Base-by-base conservation (phyloP, 2,329 filamentous ascomycete genomes). In the Fusarium subglutinans region DNA sequence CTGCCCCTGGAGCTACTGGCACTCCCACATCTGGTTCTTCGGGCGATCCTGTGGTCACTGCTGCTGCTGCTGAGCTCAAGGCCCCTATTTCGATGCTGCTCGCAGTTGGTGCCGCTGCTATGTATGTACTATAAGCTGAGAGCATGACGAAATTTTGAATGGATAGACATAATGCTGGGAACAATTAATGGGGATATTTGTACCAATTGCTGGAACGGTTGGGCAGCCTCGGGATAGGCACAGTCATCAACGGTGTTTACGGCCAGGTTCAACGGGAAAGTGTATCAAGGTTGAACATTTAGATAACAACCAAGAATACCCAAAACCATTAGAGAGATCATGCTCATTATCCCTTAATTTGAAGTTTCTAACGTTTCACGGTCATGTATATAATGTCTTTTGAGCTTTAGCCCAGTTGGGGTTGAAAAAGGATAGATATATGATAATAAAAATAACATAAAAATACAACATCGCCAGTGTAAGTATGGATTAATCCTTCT, bases 21-120 rank as follows among this genome's bases (percentile, higher is more conserved):
- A 76, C 77, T 30, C 73, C 77, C 22, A 72, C 77, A 28, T 48
- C 74, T 38, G 72, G 72, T 40, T 77, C 54, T 41, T 61, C 75
- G 10, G 61, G 70, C 20, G 62, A 70, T 22, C 58, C 74, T 33
- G 71, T 74, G 12, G 61, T 72, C 41, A 70, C 73, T 47, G 73
- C 72, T 41, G 72, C 69, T 28, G 69, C 81, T 44, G 76, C 80
- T 37, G 78, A 79, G 63, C 72, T 87, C 70, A 75, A 82, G 55
- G 82, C 83, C 13, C 83, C 87, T 33, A 80, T 80, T 77, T 81
- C 83, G 22, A 74, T 86, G 69, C 81, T 90, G 53, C 71, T 87
- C 56, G 84, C 79, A 67, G 68, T 87, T 40, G 86, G 80, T 62
- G 83, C 82, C 40, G 82, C 83, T 65, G 80, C 88, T 66, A 74